Evolutionary conservation across 495 filamentous ascomycete genomes (phyloP).

Genomic region (Opeltia flavorubescens): DNA sequence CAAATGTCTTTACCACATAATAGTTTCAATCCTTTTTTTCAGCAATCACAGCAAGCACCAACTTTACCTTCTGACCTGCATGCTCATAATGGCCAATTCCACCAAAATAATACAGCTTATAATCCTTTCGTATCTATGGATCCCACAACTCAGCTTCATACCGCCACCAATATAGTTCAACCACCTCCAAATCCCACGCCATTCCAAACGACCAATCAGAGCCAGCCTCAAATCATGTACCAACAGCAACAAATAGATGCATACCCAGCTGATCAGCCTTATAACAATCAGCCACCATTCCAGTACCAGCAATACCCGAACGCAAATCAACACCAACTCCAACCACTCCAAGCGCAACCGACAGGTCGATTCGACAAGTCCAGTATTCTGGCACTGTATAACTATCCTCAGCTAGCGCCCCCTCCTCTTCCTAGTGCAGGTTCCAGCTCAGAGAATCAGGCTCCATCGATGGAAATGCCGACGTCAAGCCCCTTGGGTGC

Average conservation of each 20-base stretch:
- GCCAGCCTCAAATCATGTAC: conserved; percentile 23
- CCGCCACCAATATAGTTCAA: conserved; percentile 27
- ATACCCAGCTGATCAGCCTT: conserved; percentile 19
- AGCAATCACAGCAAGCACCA: conserved; percentile 24
- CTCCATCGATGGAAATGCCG: not conserved
- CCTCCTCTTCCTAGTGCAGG: conserved; percentile 19
- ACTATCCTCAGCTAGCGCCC: conserved; percentile 58
- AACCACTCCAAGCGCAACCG: conserved; percentile 28
- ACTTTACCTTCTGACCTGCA: conserved; percentile 11
- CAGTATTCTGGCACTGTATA: conserved; percentile 79
- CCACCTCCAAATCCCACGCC: conserved; percentile 20
- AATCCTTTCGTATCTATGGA: conserved; percentile 2
- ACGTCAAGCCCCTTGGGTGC: not conserved
- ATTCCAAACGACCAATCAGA: conserved; percentile 23
- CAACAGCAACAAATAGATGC: conserved; percentile 20
- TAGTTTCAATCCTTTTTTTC: conserved; percentile 56
- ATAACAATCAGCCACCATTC: conserved; percentile 19
- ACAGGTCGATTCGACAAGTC: conserved; percentile 54
- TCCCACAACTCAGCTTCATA: conserved; percentile 17
- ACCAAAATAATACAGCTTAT: conserved; percentile 1
- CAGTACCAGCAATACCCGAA: conserved; percentile 18
- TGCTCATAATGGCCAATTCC: conserved; percentile 19
- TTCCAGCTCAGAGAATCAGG: not conserved
- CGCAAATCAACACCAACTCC: conserved; percentile 19
- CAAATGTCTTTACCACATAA: conserved; percentile 28